Conservation (phyloP, 2,329 filamentous ascomycete species). For the Scedosporium aurantiacum region DNA sequence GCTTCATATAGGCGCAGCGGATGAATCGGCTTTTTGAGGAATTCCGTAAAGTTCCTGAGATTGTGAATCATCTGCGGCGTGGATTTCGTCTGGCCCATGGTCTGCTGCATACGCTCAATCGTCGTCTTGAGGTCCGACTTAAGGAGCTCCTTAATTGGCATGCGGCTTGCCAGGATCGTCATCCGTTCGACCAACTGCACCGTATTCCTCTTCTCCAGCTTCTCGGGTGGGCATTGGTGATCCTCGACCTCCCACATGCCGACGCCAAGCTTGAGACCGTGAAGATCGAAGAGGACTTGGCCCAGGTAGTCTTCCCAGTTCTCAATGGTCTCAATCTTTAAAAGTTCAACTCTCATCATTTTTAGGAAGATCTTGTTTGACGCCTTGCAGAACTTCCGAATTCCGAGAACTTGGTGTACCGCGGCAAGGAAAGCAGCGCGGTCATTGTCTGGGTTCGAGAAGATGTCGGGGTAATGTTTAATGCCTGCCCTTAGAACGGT, state of each 20-base stretch:
- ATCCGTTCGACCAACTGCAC: conserved; percentile 76
- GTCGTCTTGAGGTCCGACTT: conserved; percentile 85
- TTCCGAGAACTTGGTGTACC: conserved; percentile 73
- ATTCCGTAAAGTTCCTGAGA: conserved; percentile 68
- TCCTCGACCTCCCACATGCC: conserved; percentile 59
- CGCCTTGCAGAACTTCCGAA: conserved; percentile 73
- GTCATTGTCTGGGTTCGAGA: conserved; percentile 57
- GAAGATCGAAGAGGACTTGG: conserved; percentile 73
- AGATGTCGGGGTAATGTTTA: conserved; percentile 51
- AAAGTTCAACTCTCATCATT: conserved; percentile 75
- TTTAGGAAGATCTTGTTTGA: conserved; percentile 83
- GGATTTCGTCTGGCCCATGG: conserved; percentile 68
- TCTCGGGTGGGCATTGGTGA: conserved; percentile 68
- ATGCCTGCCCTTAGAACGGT: conserved; percentile 66
- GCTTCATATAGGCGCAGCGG: conserved; percentile 70
- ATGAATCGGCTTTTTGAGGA: conserved; percentile 73
- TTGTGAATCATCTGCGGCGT: conserved; percentile 80
- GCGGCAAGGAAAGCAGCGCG: conserved; percentile 69
- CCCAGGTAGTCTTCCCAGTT: conserved; percentile 80
- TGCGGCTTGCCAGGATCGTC: conserved; percentile 65
- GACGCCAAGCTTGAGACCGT: conserved; percentile 66
- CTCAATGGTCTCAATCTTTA: conserved; percentile 63
- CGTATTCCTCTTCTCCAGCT: conserved; percentile 69
- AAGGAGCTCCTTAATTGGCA: conserved; percentile 81
- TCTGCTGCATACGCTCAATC: conserved; percentile 86